Conservation (phyloP, 148 eudicot species). For the Fallopia convolvulus region DNA sequence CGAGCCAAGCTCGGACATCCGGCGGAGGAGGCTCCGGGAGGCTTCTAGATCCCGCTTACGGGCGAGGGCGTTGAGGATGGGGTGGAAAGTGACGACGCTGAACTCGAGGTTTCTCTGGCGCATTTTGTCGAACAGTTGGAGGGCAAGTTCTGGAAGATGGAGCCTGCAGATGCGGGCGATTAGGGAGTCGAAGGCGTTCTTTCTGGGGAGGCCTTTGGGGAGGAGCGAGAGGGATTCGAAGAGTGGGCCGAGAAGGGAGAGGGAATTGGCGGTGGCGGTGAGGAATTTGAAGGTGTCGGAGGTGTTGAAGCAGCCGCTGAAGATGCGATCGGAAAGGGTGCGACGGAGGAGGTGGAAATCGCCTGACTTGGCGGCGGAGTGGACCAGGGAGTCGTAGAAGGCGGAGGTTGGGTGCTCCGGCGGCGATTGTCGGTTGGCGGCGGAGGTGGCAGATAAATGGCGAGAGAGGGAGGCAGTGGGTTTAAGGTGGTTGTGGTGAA, state of each 20-base stretch:
- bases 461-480: neutral
- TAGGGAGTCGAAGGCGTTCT: conserved; percentile 33
- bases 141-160: conserved; percentile 31
- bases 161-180: conserved; percentile 29
- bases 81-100: conserved; percentile 36
- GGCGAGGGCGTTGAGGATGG: conserved; percentile 35
- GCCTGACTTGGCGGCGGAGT: conserved; percentile 17
- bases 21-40: conserved; percentile 31
- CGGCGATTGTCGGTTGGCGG: neutral
- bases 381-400: conserved; percentile 17
- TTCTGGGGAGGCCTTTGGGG: conserved; percentile 34
- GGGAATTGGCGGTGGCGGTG: conserved; percentile 23
- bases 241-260: conserved; percentile 19
- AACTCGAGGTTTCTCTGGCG: conserved; percentile 20
- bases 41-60: conserved; percentile 19
- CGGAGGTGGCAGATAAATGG: neutral
- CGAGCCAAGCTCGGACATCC: conserved; percentile 26
- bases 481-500: neutral
- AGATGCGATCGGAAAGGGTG: conserved; percentile 36
- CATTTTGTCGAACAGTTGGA: conserved; percentile 36
- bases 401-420: conserved; percentile 11
- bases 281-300: conserved; percentile 51
- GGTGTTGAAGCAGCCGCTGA: conserved; percentile 44
- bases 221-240: conserved; percentile 12
- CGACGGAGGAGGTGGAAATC: conserved; percentile 31